Conservation (phyloP, 108 stramenopile genomes). For the Cylindrotheca closterium region DNA sequence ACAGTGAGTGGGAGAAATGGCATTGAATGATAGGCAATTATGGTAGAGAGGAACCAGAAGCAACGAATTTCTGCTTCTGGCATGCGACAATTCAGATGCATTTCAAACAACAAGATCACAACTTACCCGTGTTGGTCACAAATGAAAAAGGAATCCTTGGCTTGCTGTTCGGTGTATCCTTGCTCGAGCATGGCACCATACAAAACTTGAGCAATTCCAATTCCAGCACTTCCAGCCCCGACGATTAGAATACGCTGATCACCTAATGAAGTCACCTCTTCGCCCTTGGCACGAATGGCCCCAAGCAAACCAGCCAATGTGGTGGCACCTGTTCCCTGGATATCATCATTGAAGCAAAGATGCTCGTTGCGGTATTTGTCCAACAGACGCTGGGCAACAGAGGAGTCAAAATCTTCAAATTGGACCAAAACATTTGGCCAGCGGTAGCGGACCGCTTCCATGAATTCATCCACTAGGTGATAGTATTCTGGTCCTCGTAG, state of each 20-base stretch:
- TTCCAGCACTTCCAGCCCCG: conserved; percentile 93
- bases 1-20: not conserved
- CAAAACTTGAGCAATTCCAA: conserved; percentile 90
- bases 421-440: conserved; percentile 93
- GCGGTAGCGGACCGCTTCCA: conserved; percentile 90
- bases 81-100: not conserved
- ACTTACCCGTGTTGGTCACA: conserved; percentile 81
- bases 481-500: conserved; percentile 79
- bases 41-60: no score
- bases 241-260: conserved; percentile 89
- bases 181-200: conserved; percentile 86
- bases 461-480: conserved; percentile 95
- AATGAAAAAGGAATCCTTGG: conserved; percentile 79
- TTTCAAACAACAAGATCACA: not conserved
- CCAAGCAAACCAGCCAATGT: conserved; percentile 84
- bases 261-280: conserved; percentile 64
- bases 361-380: conserved; percentile 88
- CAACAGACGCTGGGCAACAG: conserved; percentile 86
- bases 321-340: conserved; percentile 95
- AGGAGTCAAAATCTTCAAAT: conserved; percentile 97
- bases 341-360: conserved; percentile 99
- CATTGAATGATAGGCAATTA: no score
- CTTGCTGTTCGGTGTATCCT: conserved; percentile 70
- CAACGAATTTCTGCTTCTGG: not conserved
- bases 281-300: conserved; percentile 76